phyloP scores from a whole-genome alignment of 768 basidiomycete genomes.

The Boletellus ananas region DNA sequence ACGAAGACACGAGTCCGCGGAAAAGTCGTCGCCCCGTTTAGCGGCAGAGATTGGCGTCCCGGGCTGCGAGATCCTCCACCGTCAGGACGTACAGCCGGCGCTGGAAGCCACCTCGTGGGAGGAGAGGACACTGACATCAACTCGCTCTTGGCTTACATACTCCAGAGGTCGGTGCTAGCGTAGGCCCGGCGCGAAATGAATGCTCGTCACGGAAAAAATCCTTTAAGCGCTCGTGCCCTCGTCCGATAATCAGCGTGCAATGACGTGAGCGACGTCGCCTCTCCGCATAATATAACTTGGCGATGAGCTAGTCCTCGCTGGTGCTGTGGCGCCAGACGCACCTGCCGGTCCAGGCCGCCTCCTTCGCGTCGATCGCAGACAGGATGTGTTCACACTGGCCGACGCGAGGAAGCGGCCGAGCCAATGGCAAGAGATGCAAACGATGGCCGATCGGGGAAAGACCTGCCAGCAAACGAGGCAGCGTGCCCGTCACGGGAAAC shows the following conservation, averaged over 20 bases:
- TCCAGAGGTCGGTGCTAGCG: background rate
- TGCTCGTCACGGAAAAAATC: background rate
- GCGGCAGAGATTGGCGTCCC: background rate
- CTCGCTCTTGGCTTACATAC: background rate
- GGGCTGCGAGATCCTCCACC: no score
- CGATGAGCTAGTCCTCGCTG: background rate
- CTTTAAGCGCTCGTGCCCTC: background rate
- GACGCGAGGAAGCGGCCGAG: no score
- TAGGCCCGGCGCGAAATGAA: background rate
- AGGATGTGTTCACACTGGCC: no score
- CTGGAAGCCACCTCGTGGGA: constrained; percentile 8
- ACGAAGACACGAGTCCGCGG: constrained; percentile 9
- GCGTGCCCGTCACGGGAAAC: no score
- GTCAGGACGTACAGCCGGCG: constrained; percentile 14
- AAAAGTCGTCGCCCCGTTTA: background rate
- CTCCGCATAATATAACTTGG: background rate
- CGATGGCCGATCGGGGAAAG: no score
- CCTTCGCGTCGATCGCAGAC: no score
- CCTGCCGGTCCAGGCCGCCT: background rate
- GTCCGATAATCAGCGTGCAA: background rate
- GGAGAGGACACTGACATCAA: background rate
- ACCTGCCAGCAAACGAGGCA: no score
- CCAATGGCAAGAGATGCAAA: no score
- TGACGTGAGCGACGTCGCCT: background rate
- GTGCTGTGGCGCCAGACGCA: background rate